phyloP scores from a whole-genome alignment of 495 filamentous ascomycete genomes.

The Penicillium lagena region DNA sequence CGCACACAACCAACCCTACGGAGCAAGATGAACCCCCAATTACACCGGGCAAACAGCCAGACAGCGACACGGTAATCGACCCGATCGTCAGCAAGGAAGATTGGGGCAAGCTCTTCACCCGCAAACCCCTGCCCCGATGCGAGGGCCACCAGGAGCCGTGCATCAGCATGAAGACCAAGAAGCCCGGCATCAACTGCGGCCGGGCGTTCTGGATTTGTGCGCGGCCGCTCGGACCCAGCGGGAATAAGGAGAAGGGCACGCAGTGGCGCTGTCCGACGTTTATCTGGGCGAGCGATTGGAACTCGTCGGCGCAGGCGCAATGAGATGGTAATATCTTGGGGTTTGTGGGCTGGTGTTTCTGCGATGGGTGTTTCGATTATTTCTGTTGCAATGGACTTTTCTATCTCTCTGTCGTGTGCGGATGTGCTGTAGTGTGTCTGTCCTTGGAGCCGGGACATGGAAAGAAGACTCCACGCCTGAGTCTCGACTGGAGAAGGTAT shows the following conservation, averaged over 20 bases:
- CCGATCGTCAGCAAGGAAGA: conserved; percentile 71
- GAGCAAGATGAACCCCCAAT: not conserved
- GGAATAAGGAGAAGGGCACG: conserved; percentile 72
- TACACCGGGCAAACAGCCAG: not conserved
- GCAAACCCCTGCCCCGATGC: conserved; percentile 66
- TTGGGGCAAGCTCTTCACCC: conserved; percentile 80
- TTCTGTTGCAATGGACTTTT: no score
- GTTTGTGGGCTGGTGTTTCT: not conserved
- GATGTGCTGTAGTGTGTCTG: no score
- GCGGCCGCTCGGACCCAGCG: conserved; percentile 74
- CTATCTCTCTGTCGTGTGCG: no score
- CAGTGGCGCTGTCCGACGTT: conserved; percentile 84
- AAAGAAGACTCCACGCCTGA: no score
- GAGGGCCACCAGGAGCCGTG: conserved; percentile 83
- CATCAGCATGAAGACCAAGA: conserved; percentile 73
- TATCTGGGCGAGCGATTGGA: conserved; percentile 89
- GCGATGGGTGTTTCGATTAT: no score
- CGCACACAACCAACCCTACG: not conserved
- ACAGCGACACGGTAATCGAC: conserved; percentile 47
- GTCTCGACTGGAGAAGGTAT: no score
- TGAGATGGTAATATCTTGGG: conserved; percentile 3
- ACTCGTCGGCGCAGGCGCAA: conserved; percentile 16
- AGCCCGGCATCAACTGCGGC: conserved; percentile 76
- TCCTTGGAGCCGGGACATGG: no score
- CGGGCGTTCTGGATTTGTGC: conserved; percentile 83